Evolutionary conservation across 257 asterid species (phyloP), one percentile per base, ranked within the genome.

Genomic region (Rauvolfia tetraphylla): DNA sequence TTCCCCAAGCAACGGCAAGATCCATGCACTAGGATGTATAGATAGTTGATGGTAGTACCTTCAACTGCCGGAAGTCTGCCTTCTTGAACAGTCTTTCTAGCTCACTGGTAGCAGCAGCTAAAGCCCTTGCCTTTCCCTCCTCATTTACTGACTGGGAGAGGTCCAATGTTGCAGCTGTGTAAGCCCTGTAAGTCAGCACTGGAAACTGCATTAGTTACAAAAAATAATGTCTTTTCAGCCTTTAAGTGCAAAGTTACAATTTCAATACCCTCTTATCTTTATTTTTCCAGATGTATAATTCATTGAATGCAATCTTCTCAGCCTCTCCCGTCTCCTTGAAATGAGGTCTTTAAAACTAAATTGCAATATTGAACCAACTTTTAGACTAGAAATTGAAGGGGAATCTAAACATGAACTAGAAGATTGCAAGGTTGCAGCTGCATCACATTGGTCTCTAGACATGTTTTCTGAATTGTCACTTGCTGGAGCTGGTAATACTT

Each of bases 51-150:
- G 69, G 59, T 41, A 81, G 56, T 81, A 91, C 99, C 98, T 95
- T 91, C 98, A 95, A 91, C 72, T 78, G 87, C 73, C 84, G 81
- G 75, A 95, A 95, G 81, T 93, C 92, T 81, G 88, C 97, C 87
- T 95, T 95, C 87, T 83, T 91, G 84, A 95, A 95, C 69, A 95
- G 86, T 80, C 90, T 89, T 81, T 95, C 98, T 88, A 95, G 83
- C 88, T 95, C 99, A 71, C 73, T 86, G 68, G 98, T 85, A 42
- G 99, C 99, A 84, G 95, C 98, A 84, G 88, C 93, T 80, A 95
- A 86, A 79, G 95, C 96, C 56, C 79, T 84, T 78, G 89, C 86
- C 83, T 95, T 92, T 67, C 86, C 96, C 78, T 87, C 98, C 62
- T 91, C 96, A 85, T 84, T 88, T 79, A 42, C 83, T 78, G 74